Conservation (phyloP, 345 rosid genomes). For the Excoecaria cochinchinensis region DNA sequence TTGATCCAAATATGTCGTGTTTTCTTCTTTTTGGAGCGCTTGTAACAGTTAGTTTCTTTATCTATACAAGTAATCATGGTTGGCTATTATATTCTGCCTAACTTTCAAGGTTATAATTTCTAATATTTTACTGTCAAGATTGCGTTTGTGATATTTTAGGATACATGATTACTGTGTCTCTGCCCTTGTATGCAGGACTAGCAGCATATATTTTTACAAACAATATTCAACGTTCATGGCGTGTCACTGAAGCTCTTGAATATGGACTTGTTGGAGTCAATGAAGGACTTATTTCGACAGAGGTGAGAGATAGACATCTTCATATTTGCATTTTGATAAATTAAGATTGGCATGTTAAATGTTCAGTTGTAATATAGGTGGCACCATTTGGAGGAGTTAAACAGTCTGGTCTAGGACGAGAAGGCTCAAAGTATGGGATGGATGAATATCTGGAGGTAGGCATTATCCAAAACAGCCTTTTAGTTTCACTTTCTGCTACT, state of each 20-base stretch:
- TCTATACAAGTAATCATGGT: background rate
- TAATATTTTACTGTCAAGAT: background rate
- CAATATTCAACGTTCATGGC: slow-evolving; percentile 84
- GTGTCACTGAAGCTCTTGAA: slow-evolving; percentile 90
- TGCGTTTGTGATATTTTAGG: background rate
- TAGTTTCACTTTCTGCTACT: background rate
- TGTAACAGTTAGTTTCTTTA: background rate
- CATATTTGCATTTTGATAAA: background rate
- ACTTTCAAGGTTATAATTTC: background rate
- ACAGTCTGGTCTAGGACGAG: slow-evolving; percentile 95
- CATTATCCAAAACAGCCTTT: background rate
- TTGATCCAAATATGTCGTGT: no score
- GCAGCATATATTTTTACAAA: slow-evolving; percentile 92
- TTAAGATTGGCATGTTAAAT: slow-evolving; percentile 15
- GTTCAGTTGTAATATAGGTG: slow-evolving; percentile 46
- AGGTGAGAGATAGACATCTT: slow-evolving; percentile 45
- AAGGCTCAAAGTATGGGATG: slow-evolving; percentile 96
- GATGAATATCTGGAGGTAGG: slow-evolving; percentile 90
- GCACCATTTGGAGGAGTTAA: slow-evolving; percentile 98
- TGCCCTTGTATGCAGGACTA: slow-evolving; percentile 53
- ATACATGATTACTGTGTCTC: background rate
- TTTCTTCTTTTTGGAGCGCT: no score
- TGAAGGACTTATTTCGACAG: slow-evolving; percentile 92
- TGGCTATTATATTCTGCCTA: background rate
- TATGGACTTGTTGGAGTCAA: slow-evolving; percentile 88